Evolutionary conservation across 176 grass and related monocot genomes (phyloP), one percentile per base, ranked within the genome.

Genomic region (Aegilops speltoides): DNA sequence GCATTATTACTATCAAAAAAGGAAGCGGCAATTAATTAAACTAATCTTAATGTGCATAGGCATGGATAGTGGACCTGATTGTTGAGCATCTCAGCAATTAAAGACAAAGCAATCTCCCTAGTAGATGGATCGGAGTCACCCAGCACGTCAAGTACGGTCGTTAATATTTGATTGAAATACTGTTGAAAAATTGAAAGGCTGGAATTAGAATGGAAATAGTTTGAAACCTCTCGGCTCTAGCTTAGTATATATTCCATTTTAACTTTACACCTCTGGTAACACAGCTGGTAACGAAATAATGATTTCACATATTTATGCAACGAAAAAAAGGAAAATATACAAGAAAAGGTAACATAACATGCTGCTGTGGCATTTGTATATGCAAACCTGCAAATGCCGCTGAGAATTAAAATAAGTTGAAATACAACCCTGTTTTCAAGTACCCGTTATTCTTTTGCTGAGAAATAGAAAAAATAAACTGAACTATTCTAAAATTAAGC

Each of bases 111-210:
- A 76, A 94, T 80, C 71, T 96, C 97, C 86, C 90, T 94, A 19
- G 84, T 91, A 59, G 97, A 90, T 76, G 90, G 79, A 84, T 99
- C 97, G 34, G 94, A 87, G 85, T 93, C 97, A 87, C 91, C 94
- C 83, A 99, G 83, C 10, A 93, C 90, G 77, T 96, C 97, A 75
- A 99, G 92, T 64, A 94, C 94, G 81, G 94, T 83, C n/a, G 85
- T 94, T 77, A 99, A 91, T 61, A 96, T 96, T 92, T 99, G 97
- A 99, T 96, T 99, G 92, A 99, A 99, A 68, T 99, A 99, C 97
- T 99, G 89, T 84, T n/a, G 54, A 46, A 69, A 83, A 69, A 89
- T 69, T 43, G 60, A 90, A 50, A 82, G 82, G 64, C 54, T 61
- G 3, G 24, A 9, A 86, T 94, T 83, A 99, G 84, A 86, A 37